phyloP scores from a whole-genome alignment of 75 land plant genomes.

The Picea glauca region DNA sequence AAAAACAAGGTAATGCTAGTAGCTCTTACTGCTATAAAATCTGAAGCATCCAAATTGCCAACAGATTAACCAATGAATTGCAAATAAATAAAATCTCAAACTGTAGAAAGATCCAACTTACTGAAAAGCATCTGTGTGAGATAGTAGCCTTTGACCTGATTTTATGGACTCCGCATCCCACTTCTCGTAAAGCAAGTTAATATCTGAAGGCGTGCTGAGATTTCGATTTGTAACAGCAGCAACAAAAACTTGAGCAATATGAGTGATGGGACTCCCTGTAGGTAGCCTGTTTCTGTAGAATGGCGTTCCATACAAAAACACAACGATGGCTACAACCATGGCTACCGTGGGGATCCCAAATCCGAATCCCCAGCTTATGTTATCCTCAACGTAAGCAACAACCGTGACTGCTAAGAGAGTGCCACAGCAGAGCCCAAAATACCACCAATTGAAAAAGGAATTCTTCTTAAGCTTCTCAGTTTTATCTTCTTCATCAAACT shows the following conservation, averaged over 20 bases:
- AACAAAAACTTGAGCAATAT: conserved; percentile 56
- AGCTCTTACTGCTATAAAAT: too few relatives aligned
- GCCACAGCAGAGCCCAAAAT: conserved; percentile 15
- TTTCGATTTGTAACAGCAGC: conserved; percentile 57
- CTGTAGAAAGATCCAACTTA: neutral
- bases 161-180: too few relatives aligned
- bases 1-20: too few relatives aligned
- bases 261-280: conserved; percentile 66
- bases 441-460: conserved; percentile 50
- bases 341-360: conserved; percentile 33
- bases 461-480: conserved; percentile 44
- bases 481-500: conserved; percentile 53
- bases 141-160: too few relatives aligned
- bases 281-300: conserved; percentile 53
- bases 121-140: too few relatives aligned
- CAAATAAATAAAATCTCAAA: too few relatives aligned
- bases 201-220: neutral
- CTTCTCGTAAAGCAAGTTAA: too few relatives aligned
- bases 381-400: conserved; percentile 26
- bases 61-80: too few relatives aligned
- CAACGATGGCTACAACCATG: conserved; percentile 27
- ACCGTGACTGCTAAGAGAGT: conserved; percentile 19
- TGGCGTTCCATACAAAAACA: conserved; percentile 49
- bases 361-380: conserved; percentile 37
- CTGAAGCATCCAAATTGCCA: too few relatives aligned